Evolutionary conservation across 2,329 filamentous ascomycete species (phyloP).

Genomic region (Bipolaris bicolor): DNA sequence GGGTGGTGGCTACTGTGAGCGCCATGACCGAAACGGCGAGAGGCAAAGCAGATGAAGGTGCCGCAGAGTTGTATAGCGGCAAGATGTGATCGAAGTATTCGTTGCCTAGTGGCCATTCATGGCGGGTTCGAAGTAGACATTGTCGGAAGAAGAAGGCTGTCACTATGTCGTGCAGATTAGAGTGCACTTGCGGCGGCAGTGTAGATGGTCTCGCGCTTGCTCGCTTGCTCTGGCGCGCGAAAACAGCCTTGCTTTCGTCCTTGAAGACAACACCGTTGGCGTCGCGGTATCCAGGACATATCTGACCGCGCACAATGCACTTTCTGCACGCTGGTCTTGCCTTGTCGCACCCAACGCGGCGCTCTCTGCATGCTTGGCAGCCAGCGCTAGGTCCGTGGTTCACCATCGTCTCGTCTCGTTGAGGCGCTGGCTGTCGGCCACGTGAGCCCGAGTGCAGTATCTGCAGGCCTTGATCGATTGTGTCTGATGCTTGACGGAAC

Average conservation of each 20-base stretch:
- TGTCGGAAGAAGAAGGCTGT: neutral
- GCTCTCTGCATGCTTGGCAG: neutral
- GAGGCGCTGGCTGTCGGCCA: neutral
- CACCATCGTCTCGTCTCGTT: constrained; percentile 1
- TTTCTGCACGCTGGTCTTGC: neutral
- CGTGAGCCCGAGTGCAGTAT: neutral
- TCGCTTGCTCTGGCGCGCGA: neutral
- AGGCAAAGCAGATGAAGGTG: neutral
- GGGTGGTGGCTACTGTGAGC: neutral
- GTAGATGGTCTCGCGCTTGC: neutral
- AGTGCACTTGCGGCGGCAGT: neutral
- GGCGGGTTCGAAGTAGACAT: neutral
- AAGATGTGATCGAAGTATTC: neutral
- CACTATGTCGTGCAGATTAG: neutral
- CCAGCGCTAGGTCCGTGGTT: neutral
- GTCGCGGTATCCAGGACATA: neutral
- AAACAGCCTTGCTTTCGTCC: neutral
- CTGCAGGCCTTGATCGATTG: neutral
- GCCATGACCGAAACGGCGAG: neutral
- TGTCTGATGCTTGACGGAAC: neutral
- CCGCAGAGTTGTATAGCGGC: neutral
- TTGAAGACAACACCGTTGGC: neutral
- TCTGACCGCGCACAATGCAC: neutral
- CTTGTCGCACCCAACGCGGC: neutral
- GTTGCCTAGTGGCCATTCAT: neutral